Evolutionary conservation across 257 asterid genomes (phyloP), one percentile per base, ranked within the genome.

Genomic region (Misopates orontium): DNA sequence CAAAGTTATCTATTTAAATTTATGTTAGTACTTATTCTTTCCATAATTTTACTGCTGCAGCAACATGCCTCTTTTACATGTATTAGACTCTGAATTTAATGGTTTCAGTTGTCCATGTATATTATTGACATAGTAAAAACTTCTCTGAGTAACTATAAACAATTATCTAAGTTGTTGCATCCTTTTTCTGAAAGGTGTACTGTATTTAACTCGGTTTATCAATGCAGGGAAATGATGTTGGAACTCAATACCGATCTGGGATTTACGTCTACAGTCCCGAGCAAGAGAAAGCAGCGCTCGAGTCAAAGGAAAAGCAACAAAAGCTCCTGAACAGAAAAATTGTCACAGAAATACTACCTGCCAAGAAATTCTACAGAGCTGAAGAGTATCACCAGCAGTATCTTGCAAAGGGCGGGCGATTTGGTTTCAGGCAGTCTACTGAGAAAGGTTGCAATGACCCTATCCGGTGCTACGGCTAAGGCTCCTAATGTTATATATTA

Each of bases 311-410:
- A 4, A 74, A 42, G 63, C 85, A 81, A 12, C 85, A 83, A 64
- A 77, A 80, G 76, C 72, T 69, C 45, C 56, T 82, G 64, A 70
- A 79, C 80, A 75, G 87, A 72, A 77, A 69, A 25, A 83, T 85
- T 64, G 85, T 85, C 13, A 83, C 82, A 1, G 93, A 85, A 71
- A 81, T 85, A 45, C 53, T 83, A 48, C 85, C 93, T 12, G 87
- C 93, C 48, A 85, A 85, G 85, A 85, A 83, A 56, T 85, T 85
- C 64, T 85, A 85, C 79, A 71, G 89, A 53, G 93, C 93, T 0
- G 93, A 85, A 48, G 93, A 83, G 76, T 85, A 85, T 62, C 93
- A 85, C 75, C 93, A 85, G 77, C 89, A 85, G 54, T 81, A 85
- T 76, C 89, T 83, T 51, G 78, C 69, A 31, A 77, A 83, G 66